phyloP scores from a whole-genome alignment of 2,329 filamentous ascomycete genomes.

The Didymella lethalis region DNA sequence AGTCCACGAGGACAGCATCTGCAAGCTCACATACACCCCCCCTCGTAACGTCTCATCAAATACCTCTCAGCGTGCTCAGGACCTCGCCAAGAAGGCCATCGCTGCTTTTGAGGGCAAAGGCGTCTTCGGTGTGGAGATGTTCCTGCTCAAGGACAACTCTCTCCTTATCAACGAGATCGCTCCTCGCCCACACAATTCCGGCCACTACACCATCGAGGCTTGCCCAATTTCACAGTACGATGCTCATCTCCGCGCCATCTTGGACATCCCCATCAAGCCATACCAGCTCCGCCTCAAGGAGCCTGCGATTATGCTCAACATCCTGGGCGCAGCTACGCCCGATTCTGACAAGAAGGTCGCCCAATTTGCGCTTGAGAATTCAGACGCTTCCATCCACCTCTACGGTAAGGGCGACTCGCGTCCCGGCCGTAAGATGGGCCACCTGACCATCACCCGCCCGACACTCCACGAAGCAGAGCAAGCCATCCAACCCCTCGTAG shows the following conservation, averaged over 20 bases:
- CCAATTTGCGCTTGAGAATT: slow-evolving; percentile 64
- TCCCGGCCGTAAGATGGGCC: slow-evolving; percentile 91
- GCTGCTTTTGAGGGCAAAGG: slow-evolving; percentile 84
- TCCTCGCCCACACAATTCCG: slow-evolving; percentile 86
- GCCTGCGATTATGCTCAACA: slow-evolving; percentile 79
- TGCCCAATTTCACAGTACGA: slow-evolving; percentile 91
- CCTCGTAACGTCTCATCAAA: slow-evolving; percentile 72
- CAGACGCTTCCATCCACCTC: slow-evolving; percentile 75
- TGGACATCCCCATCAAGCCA: slow-evolving; percentile 67
- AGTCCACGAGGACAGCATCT: slow-evolving; percentile 93
- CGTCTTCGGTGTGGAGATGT: slow-evolving; percentile 97
- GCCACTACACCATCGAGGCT: slow-evolving; percentile 94
- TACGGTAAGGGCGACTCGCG: slow-evolving; percentile 89
- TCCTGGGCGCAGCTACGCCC: slow-evolving; percentile 73
- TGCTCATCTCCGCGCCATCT: slow-evolving; percentile 84
- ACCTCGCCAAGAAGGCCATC: slow-evolving; percentile 80
- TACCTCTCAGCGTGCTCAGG: slow-evolving; percentile 71
- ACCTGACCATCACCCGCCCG: slow-evolving; percentile 81
- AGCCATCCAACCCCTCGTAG: slow-evolving; percentile 73
- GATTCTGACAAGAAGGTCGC: slow-evolving; percentile 70
- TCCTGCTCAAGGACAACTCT: slow-evolving; percentile 74
- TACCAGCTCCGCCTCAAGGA: slow-evolving; percentile 64
- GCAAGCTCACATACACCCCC: slow-evolving; percentile 89
- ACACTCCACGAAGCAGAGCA: slow-evolving; percentile 73
- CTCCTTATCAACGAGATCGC: slow-evolving; percentile 88